Evolutionary conservation across 208 protist genomes (phyloP), one percentile per base, ranked within the genome.

Genomic region (Histomonas meleagridis): DNA sequence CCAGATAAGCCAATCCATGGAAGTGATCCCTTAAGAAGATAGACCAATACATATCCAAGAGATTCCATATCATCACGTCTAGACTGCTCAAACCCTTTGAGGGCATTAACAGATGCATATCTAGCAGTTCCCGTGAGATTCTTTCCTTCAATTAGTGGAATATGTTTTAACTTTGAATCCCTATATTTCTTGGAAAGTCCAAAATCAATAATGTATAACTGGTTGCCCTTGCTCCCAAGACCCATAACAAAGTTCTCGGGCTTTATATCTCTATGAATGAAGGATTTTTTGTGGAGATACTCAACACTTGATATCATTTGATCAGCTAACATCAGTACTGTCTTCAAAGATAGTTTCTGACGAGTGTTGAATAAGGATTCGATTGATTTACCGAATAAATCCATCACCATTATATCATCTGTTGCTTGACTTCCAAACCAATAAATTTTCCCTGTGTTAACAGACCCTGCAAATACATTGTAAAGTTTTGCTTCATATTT

Each of bases 231-330:
- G n/a, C 95, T 95, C n/a, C 95, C 96, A n/a, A 95, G 93, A 14
- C 98, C 98, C 79, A 99, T 96, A n/a, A 65, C 95, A 91, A 99
- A 99, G 94, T 99, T 99, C 93, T 99, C 98, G 23, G 98, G 98
- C 78, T 96, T 96, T 70, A 96, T 95, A 94, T 98, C 97, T 49
- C 98, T 95, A 93, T 99, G 98, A 90, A 99, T 96, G 93, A 98
- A 99, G 90, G 97, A 96, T 60, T 97, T 97, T 1, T 94, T 95
- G 94, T 99, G 98, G 43, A 99, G 93, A 93, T 97, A 98, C 94
- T 91, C 65, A 76, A 92, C 10, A 92, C 23, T 55, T 38, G 76
- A 51, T 14, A 86, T 9, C 76, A 86, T 86, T 55, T 90, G 91
- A 53, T 72, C 90, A 23, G 62, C 90, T 26, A 91, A 23, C 62